These are phyloP conservation scores for Oryza meridionalis DNA, from an alignment of 176 grass and related monocot species.

Conservation along the genomic window DNA sequence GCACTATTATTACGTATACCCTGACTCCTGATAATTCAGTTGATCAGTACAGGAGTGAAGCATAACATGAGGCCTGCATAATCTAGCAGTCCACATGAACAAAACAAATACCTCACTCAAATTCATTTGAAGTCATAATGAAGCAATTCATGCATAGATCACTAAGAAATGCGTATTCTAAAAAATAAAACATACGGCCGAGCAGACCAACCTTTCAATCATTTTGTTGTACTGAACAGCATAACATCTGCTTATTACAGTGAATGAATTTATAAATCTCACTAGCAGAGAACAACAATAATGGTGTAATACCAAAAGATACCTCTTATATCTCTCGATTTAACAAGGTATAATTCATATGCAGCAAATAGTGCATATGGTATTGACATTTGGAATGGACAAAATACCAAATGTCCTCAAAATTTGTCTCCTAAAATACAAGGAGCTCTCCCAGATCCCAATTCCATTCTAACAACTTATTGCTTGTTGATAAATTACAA, in stretches of 20 bases:
- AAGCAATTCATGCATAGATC: background rate
- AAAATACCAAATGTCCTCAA: constrained; percentile 36
- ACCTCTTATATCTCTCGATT: background rate
- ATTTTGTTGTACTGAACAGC: background rate
- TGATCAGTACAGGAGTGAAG: background rate
- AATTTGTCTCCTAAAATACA: constrained; percentile 3
- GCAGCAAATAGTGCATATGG: background rate
- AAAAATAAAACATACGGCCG: background rate
- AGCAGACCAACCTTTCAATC: background rate
- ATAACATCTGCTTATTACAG: background rate
- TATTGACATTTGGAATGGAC: constrained; percentile 16
- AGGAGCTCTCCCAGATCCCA: background rate
- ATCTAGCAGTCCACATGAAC: background rate
- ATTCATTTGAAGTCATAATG: background rate
- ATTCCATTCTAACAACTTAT: background rate
- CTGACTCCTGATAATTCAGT: background rate
- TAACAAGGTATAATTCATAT: constrained; percentile 4
- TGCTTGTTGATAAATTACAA: constrained; percentile 16
- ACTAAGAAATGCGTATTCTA: background rate
- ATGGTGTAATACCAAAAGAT: background rate
- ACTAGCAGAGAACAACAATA: background rate
- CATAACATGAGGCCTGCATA: background rate
- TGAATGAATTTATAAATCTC: background rate
- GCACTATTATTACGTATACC: background rate
- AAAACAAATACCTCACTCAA: background rate